A percentile compares a stretch with the other conserved stretches of the same genome.
Evolutionary conservation across 345 rosid genomes (phyloP).

Genomic region (Cochlearia excelsa): DNA sequence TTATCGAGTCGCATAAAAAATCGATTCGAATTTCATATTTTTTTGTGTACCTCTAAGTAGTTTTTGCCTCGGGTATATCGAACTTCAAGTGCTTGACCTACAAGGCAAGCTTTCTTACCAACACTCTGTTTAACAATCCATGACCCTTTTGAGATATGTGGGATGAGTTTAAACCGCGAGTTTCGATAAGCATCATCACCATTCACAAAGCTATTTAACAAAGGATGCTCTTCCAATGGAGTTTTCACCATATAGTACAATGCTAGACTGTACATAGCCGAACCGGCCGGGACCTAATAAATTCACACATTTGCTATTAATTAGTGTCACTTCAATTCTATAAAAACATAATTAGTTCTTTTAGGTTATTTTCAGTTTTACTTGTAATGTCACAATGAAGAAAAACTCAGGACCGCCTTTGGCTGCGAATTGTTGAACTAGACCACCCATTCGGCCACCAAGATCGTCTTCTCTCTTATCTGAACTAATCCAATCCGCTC

Average conservation of each 20-base stretch:
- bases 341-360: not conserved
- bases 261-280: constrained; percentile 55
- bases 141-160: constrained; percentile 91
- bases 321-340: not conserved
- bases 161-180: constrained; percentile 92
- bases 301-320: not conserved
- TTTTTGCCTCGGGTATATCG: constrained; percentile 66
- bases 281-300: constrained; percentile 94
- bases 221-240: constrained; percentile 67
- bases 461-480: constrained; percentile 70
- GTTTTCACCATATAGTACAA: constrained; percentile 68
- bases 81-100: constrained; percentile 73
- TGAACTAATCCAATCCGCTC: constrained; percentile 95
- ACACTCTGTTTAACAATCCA: constrained; percentile 98
- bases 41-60: constrained; percentile 69
- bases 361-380: constrained; percentile 23
- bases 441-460: constrained; percentile 58
- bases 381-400: constrained; percentile 81
- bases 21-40: not conserved
- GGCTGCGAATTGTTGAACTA: constrained; percentile 64
- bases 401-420: constrained; percentile 71
- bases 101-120: constrained; percentile 80
- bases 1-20: not conserved
- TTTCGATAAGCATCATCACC: constrained; percentile 87
- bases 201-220: constrained; percentile 74